A percentile compares a stretch with the other conserved stretches of the same genome.
Evolutionary conservation across 1,139 yeast genomes (phyloP).

Genomic region (Debaryomycetaceae sp.): DNA sequence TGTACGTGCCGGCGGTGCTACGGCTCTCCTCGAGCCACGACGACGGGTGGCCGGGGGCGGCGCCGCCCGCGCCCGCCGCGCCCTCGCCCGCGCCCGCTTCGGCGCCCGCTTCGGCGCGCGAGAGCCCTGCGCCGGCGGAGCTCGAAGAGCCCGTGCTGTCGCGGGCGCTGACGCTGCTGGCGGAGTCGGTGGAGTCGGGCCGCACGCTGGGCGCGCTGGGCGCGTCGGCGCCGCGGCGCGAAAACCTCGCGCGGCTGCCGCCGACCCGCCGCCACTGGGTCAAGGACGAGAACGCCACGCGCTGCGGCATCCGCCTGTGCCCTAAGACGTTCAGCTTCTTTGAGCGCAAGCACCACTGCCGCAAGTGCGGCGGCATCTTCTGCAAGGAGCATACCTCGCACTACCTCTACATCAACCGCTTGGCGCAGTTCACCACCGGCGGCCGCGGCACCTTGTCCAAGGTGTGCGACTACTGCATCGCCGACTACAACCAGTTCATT

Average conservation of each 20-base stretch:
- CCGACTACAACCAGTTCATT: slow-evolving; percentile 58
- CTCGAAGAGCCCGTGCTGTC: too few species aligned
- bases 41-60: too few species aligned
- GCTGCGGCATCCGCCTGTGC: slow-evolving; percentile 62
- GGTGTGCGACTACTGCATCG: slow-evolving; percentile 74
- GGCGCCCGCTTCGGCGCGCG: too few species aligned
- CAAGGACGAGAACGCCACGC: slow-evolving; percentile 58
- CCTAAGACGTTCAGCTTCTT: slow-evolving; percentile 61
- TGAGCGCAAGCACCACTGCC: slow-evolving; percentile 90
- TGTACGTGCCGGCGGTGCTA: slow-evolving; percentile 87
- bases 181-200: slow-evolving; percentile 3
- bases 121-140: too few species aligned
- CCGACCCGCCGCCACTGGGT: slow-evolving; percentile 77
- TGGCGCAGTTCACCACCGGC: slow-evolving; percentile 73
- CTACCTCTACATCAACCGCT: slow-evolving; percentile 55
- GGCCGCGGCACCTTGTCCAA: slow-evolving; percentile 70
- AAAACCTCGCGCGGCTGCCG: slow-evolving; percentile 33
- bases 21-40: too few species aligned
- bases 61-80: too few species aligned
- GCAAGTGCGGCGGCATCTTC: slow-evolving; percentile 89
- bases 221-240: slow-evolving; percentile 18
- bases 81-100: too few species aligned
- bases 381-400: slow-evolving; percentile 67
- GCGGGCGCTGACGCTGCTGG: slow-evolving; percentile 11
- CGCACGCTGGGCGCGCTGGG: slow-evolving; percentile 5